Conservation (phyloP, 768 basidiomycete species). For the Holtermannia corniformis region DNA sequence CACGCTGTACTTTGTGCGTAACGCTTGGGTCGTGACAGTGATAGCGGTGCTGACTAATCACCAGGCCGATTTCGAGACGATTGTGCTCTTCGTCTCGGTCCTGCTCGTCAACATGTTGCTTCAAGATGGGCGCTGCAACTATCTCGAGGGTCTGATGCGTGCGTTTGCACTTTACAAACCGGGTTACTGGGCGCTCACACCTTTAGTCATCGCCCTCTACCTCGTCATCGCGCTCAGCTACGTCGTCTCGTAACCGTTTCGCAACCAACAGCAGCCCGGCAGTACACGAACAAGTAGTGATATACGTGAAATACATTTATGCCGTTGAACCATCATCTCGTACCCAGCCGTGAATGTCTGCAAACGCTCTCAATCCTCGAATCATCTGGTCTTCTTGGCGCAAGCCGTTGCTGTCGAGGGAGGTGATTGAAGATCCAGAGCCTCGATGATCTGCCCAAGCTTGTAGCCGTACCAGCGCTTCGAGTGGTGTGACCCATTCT, state of each 20-base stretch:
- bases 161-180: slow-evolving; percentile 5
- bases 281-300: too few species aligned
- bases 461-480: slow-evolving; percentile 13
- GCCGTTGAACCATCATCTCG: not conserved
- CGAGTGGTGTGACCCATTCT: slow-evolving; percentile 13
- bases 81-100: slow-evolving; percentile 76
- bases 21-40: not conserved
- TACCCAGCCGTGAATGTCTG: not conserved
- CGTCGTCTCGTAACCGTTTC: slow-evolving; percentile 24
- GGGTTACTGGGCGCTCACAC: slow-evolving; percentile 9
- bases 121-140: slow-evolving; percentile 58
- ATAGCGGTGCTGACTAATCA: not conserved
- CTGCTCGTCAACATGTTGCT: slow-evolving; percentile 76
- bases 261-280: too few species aligned
- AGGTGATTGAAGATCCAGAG: not conserved
- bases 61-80: slow-evolving; percentile 51
- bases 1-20: slow-evolving; percentile 76
- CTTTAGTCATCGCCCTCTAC: slow-evolving; percentile 55
- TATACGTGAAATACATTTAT: not conserved
- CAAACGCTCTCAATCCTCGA: not conserved
- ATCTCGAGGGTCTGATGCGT: slow-evolving; percentile 81
- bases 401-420: not conserved
- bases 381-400: not conserved
- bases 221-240: slow-evolving; percentile 68
- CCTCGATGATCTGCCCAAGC: slow-evolving; percentile 9